phyloP scores from a whole-genome alignment of 495 filamentous ascomycete species.

The Penicillium soppii region DNA sequence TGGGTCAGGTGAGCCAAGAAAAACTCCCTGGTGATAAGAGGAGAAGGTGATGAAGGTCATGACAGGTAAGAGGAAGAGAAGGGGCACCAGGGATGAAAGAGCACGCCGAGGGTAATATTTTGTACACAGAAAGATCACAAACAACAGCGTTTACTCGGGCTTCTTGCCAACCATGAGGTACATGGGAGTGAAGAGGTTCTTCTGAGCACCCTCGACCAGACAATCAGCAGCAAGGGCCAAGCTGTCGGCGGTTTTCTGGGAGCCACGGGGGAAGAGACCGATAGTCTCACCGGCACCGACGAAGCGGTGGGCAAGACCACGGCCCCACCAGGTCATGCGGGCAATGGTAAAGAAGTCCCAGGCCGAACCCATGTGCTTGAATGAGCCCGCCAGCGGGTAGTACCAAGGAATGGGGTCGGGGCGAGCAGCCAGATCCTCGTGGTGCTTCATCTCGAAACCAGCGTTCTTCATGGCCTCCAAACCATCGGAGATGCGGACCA shows the following conservation, averaged over 20 bases:
- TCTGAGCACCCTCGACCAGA: constrained; percentile 84
- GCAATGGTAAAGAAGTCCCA: constrained; percentile 83
- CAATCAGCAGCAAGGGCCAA: constrained; percentile 81
- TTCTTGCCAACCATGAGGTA: constrained; percentile 98
- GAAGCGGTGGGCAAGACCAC: constrained; percentile 72
- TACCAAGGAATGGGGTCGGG: constrained; percentile 85
- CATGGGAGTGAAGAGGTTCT: constrained; percentile 98
- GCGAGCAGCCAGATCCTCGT: constrained; percentile 89
- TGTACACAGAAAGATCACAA: constrained; percentile 4
- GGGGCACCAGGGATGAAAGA: constrained; percentile 5
- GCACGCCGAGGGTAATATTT: constrained; percentile 8
- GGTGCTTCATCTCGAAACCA: constrained; percentile 79
- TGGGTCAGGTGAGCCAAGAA: constrained; percentile 2
- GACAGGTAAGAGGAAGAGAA: constrained; percentile 7
- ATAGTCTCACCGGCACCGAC: constrained; percentile 76
- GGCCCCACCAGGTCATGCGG: constrained; percentile 86
- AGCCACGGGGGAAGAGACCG: constrained; percentile 75
- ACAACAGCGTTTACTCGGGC: constrained; percentile 49
- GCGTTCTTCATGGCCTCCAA: constrained; percentile 82
- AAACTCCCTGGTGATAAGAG: constrained; percentile 1
- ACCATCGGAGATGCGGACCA: constrained; percentile 87
- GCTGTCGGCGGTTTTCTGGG: constrained; percentile 93
- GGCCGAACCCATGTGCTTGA: constrained; percentile 76
- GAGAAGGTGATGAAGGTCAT: neutral
- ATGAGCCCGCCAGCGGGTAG: constrained; percentile 81